These are phyloP conservation scores for Myxozyma vanderwaltii DNA, from an alignment of 805 yeast species.

Conservation along the genomic window DNA sequence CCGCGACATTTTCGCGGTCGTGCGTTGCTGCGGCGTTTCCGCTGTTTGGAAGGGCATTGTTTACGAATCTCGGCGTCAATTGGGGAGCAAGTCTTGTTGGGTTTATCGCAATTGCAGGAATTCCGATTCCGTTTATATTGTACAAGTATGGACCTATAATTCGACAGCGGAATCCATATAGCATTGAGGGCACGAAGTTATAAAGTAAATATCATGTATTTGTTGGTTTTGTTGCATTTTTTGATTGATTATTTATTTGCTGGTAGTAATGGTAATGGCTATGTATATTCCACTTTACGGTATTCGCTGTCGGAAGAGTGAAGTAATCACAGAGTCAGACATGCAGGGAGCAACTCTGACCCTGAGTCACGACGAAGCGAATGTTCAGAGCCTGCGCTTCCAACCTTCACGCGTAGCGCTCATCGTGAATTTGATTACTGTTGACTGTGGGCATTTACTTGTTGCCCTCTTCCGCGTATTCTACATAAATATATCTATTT, in stretches of 20 bases:
- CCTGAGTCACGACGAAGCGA: no score
- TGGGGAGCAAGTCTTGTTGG: slow-evolving; percentile 63
- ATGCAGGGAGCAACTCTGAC: no score
- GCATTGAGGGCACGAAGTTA: slow-evolving; percentile 12
- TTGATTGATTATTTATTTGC: not conserved
- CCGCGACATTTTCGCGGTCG: slow-evolving; percentile 47
- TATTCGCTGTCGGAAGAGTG: no score
- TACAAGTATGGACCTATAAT: slow-evolving; percentile 52
- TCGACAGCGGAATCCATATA: slow-evolving; percentile 40
- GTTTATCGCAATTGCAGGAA: slow-evolving; percentile 51
- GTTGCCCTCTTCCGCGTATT: no score
- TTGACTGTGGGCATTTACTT: no score
- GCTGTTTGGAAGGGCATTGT: slow-evolving; percentile 53
- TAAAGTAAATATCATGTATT: not conserved
- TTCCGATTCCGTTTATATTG: slow-evolving; percentile 61
- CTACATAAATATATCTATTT: no score
- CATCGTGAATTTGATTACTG: no score
- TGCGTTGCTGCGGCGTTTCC: slow-evolving; percentile 59
- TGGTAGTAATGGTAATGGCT: not conserved
- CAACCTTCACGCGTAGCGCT: no score
- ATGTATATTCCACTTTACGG: no score
- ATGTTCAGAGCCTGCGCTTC: no score
- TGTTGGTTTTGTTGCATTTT: not conserved
- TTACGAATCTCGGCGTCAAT: slow-evolving; percentile 51
- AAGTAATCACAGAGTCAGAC: no score